Percentiles rank a stretch among this genome's conserved stretches.
These are phyloP conservation scores for Phaeoacremonium minimum DNA, from an alignment of 2,329 filamentous ascomycete species.

Conservation along the genomic window DNA sequence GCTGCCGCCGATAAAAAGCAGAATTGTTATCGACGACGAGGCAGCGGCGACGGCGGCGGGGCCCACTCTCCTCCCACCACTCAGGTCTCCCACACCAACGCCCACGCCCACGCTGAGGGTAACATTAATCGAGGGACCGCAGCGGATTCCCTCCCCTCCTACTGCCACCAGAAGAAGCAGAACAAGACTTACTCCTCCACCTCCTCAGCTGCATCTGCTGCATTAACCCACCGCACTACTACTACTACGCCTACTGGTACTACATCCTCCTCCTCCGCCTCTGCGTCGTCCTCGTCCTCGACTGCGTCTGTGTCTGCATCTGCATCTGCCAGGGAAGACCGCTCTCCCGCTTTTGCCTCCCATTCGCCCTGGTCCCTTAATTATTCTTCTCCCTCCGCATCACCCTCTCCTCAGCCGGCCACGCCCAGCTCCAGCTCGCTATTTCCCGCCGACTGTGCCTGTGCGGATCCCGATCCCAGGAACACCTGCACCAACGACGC, in stretches of 20 bases:
- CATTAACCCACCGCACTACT: too few species aligned
- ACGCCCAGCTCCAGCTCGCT: slow-evolving; percentile 34
- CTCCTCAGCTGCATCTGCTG: too few species aligned
- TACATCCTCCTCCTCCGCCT: slow-evolving; percentile 4
- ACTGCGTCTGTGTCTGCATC: slow-evolving; percentile 19
- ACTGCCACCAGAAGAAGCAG: too few species aligned
- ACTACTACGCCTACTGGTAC: slow-evolving; percentile 6
- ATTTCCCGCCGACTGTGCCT: too few species aligned
- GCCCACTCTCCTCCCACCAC: too few species aligned
- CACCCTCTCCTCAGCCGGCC: slow-evolving; percentile 37
- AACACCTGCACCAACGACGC: slow-evolving; percentile 8
- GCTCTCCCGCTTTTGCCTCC: slow-evolving; percentile 12
- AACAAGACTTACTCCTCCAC: too few species aligned
- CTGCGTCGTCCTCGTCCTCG: slow-evolving; percentile 13
- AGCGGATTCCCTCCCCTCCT: too few species aligned
- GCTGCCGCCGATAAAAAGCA: not conserved
- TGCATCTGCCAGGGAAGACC: slow-evolving; percentile 20
- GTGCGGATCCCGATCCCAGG: too few species aligned
- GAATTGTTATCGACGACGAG: not conserved
- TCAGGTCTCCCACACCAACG: too few species aligned
- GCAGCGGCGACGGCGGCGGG: too few species aligned
- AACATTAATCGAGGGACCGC: too few species aligned
- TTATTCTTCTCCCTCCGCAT: slow-evolving; percentile 26
- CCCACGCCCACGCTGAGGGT: too few species aligned
- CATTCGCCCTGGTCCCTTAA: slow-evolving; percentile 23